phyloP scores from a whole-genome alignment of 768 basidiomycete species.

The Strobilomyces echinocephalus region DNA sequence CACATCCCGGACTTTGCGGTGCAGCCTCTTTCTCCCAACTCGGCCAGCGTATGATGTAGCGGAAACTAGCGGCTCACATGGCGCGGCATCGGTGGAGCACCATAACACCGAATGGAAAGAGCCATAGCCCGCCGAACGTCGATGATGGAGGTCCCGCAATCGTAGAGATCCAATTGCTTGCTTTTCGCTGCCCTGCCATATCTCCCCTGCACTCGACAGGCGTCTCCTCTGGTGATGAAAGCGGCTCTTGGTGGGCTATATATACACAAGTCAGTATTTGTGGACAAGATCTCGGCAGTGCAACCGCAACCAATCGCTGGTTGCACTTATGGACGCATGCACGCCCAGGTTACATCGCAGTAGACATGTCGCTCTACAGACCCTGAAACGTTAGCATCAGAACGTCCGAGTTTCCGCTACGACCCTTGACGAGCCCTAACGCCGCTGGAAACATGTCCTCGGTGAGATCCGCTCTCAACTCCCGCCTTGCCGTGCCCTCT shows the following conservation, averaged over 20 bases:
- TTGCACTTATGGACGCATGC: not conserved
- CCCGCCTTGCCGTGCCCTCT: slow-evolving; percentile 1
- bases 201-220: not conserved
- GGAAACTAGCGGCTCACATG: slow-evolving; percentile 24
- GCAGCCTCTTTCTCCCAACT: not conserved
- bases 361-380: not conserved
- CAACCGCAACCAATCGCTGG: not conserved
- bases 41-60: slow-evolving; percentile 4
- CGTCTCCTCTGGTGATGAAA: not conserved
- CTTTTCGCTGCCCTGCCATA: not conserved
- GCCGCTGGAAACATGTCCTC: slow-evolving; percentile 17
- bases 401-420: not conserved
- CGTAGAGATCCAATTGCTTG: slow-evolving; percentile 4
- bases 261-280: not conserved
- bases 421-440: slow-evolving; percentile 10
- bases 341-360: slow-evolving; percentile 10
- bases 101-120: slow-evolving; percentile 2
- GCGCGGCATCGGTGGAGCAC: slow-evolving; percentile 11
- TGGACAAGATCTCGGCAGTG: no score
- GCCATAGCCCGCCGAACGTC: not conserved
- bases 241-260: slow-evolving; percentile 2
- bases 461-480: slow-evolving; percentile 29
- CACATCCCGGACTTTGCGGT: slow-evolving; percentile 29
- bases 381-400: slow-evolving; percentile 18
- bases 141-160: slow-evolving; percentile 19